phyloP scores from a whole-genome alignment of 148 eudicot species.

The Cornus controversa region DNA sequence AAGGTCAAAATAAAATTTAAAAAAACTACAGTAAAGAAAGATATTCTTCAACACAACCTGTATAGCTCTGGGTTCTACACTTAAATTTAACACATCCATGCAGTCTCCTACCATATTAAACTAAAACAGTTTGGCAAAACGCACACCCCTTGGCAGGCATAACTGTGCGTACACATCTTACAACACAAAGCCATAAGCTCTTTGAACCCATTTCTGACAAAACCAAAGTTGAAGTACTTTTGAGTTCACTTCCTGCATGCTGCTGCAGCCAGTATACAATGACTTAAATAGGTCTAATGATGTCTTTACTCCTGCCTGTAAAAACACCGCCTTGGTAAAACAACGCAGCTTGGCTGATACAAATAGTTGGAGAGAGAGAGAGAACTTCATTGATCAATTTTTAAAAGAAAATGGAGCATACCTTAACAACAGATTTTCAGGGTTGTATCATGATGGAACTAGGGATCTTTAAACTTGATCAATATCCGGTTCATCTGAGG shows the following conservation, averaged over 20 bases:
- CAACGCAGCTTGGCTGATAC: neutral
- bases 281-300: neutral
- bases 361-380: neutral
- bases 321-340: neutral
- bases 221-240: neutral
- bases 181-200: neutral
- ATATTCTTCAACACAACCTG: too few species aligned
- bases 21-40: too few species aligned
- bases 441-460: neutral
- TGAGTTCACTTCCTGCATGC: neutral
- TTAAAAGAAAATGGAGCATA: neutral
- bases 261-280: neutral
- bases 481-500: constrained; percentile 47
- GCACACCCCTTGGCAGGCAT: too few species aligned
- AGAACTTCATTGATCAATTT: too few species aligned
- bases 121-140: too few species aligned
- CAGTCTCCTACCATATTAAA: too few species aligned
- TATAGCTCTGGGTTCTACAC: too few species aligned
- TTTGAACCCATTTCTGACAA: neutral
- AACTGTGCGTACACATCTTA: neutral
- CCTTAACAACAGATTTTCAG: neutral
- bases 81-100: too few species aligned
- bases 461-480: constrained; percentile 43
- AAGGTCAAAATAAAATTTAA: too few species aligned
- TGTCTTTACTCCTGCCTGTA: neutral